Evolutionary conservation across 768 basidiomycete species (phyloP), one percentile per base, ranked within the genome.

Genomic region (Mrakia gelida): DNA sequence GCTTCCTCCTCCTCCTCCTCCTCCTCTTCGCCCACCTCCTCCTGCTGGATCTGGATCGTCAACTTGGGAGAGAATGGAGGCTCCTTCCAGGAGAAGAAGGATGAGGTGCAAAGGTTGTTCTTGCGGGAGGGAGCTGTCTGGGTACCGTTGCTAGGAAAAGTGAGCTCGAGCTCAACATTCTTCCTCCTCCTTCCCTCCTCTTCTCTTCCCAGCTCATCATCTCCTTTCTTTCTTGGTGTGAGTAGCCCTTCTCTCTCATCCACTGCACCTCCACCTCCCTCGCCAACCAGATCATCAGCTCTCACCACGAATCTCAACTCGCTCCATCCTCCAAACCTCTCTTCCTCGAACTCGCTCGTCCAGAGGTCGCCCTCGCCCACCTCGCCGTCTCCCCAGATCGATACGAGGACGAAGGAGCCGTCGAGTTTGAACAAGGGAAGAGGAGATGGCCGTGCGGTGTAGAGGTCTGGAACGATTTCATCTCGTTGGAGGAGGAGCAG

Each of bases 181-280:
- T 18, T 10, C 10, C 38, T 56, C 26, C 16, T 28, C 13, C n/a
- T 72, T 52, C 28, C 18, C 32, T 30, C 32, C 23, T 38, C 30
- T 34, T 38, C 23, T 16, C 30, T 34, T 28, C 32, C 26, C 16
- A 30, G 32, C 61, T 63, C 41, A 52, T 13, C 15, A 32, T 56
- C 43, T 16, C n/a, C 49, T 52, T 28, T 6, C 43, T 43, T 54
- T 28, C 3, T 49, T 32, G 3, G 8, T 38, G 8, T 8, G 38
- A 38, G n/a, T 61, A 79, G 78, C 68, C 78, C 8, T 79, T 32
- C 74, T 79, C 78, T 11, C 78, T 79, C 13, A 30, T 79, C 3
- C 43, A 61, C 3, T 79, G 71, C 70, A 5, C 78, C 2, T 43
- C 78, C 10, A 11, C 70, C 8, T 15, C 4, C 13, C 23, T 38